phyloP scores from a whole-genome alignment of 208 protist species.

The Herpetomonas tarakana region DNA sequence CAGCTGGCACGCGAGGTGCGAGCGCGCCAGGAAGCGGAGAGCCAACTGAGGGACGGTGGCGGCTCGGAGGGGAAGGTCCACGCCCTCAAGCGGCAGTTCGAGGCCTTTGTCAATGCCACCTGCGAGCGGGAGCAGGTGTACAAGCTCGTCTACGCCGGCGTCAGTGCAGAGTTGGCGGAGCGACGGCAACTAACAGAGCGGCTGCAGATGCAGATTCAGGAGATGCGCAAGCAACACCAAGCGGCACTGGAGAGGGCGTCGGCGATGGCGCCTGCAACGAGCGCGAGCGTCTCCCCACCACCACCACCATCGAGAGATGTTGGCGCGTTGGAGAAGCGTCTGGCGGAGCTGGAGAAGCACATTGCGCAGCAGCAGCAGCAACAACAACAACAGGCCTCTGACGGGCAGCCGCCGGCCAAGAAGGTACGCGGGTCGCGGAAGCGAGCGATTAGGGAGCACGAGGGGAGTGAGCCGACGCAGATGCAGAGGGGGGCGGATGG shows the following conservation, averaged over 20 bases:
- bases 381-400: no score
- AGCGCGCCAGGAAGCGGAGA: conserved; percentile 16
- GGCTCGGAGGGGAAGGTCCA: conserved; percentile 17
- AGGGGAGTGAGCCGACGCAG: no score
- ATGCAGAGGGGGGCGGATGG: no score
- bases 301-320: neutral
- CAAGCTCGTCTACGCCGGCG: conserved; percentile 42
- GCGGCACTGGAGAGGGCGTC: conserved; percentile 14
- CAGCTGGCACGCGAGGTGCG: conserved; percentile 22
- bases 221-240: conserved; percentile 15
- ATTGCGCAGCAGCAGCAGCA: conserved; percentile 3
- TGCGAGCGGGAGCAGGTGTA: conserved; percentile 73
- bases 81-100: conserved; percentile 48
- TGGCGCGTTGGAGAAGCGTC: neutral
- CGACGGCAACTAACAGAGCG: conserved; percentile 17
- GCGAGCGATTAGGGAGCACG: no score
- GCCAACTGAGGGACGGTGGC: conserved; percentile 18
- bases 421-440: no score
- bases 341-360: neutral
- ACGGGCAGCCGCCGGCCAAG: no score
- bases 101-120: conserved; percentile 55
- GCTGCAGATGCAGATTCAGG: conserved; percentile 40
- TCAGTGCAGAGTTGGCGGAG: conserved; percentile 48
- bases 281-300: neutral
- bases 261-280: neutral